A percentile compares a stretch with the other conserved stretches of the same genome.
Conservation (phyloP, 768 basidiomycete species). For the Boletus pseudo-olivaceus region DNA sequence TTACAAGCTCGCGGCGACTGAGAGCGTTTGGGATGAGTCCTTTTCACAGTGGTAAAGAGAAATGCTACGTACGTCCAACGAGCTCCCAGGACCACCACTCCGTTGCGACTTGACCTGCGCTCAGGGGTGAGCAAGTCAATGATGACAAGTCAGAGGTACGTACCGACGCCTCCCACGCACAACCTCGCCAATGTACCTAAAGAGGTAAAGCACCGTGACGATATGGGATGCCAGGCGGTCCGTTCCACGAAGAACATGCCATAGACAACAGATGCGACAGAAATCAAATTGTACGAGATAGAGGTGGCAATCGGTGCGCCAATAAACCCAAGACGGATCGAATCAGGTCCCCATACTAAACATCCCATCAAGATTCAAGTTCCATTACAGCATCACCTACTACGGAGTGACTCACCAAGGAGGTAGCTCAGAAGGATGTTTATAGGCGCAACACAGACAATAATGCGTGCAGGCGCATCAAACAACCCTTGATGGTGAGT, state of each 20-base stretch:
- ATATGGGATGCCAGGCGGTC: conserved; percentile 85
- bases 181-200: conserved; percentile 68
- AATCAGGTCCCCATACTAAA: conserved; percentile 87
- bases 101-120: conserved; percentile 66
- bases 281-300: conserved; percentile 81
- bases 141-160: conserved; percentile 10
- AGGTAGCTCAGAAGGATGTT: conserved; percentile 82
- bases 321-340: conserved; percentile 79
- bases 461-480: conserved; percentile 79
- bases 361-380: conserved; percentile 50
- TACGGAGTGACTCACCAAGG: conserved; percentile 49
- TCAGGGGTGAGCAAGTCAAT: not conserved
- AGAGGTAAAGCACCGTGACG: conserved; percentile 57
- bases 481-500: conserved; percentile 58
- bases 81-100: conserved; percentile 99
- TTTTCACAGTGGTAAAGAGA: not conserved
- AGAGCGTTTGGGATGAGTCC: conserved; percentile 1
- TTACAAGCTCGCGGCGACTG: conserved; percentile 54
- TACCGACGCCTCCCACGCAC: conserved; percentile 77
- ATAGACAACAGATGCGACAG: conserved; percentile 57
- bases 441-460: conserved; percentile 76
- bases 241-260: conserved; percentile 59
- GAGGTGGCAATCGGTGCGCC: conserved; percentile 91
- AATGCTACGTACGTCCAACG: conserved; percentile 41
- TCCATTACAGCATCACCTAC: not conserved